Conservation (phyloP, 163 green algal genomes). For the Dunaliella salina region DNA sequence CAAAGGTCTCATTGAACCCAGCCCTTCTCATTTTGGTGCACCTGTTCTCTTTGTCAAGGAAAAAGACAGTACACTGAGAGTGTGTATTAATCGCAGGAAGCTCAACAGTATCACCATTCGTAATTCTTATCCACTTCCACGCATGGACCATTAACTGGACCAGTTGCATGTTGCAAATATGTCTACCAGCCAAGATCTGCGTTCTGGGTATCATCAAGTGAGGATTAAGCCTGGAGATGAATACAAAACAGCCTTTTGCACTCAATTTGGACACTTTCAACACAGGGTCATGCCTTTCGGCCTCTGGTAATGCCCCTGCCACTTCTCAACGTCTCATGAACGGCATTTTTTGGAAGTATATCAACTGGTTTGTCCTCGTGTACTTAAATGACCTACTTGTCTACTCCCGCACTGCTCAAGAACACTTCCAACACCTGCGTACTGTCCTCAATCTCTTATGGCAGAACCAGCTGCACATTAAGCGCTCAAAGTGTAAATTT, state of each 20-base stretch:
- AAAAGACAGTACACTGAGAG: slow-evolving; percentile 37
- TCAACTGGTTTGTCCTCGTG: slow-evolving; percentile 21
- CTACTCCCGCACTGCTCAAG: slow-evolving; percentile 25
- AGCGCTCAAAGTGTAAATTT: slow-evolving; percentile 44
- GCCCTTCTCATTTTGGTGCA: slow-evolving; percentile 33
- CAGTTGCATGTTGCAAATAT: slow-evolving; percentile 41
- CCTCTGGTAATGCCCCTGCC: too few relatives aligned
- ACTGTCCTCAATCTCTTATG: slow-evolving; percentile 35
- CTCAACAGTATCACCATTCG: slow-evolving; percentile 63
- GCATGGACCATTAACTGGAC: slow-evolving; percentile 67
- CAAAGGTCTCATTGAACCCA: slow-evolving; percentile 2
- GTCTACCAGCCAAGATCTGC: slow-evolving; percentile 56
- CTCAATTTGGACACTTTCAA: slow-evolving; percentile 53
- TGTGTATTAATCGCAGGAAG: slow-evolving; percentile 57
- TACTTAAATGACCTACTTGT: slow-evolving; percentile 71
- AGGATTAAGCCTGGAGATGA: slow-evolving; percentile 39
- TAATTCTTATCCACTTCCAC: slow-evolving; percentile 53
- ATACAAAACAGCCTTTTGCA: slow-evolving; percentile 62
- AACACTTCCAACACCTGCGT: slow-evolving; percentile 49
- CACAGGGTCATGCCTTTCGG: slow-evolving; percentile 51
- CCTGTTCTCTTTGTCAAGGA: slow-evolving; percentile 55
- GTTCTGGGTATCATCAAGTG: slow-evolving; percentile 60
- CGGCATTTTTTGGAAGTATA: slow-evolving; percentile 19
- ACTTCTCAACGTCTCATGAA: slow-evolving; percentile 55
- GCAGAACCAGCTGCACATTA: slow-evolving; percentile 38